Evolutionary conservation across 2,329 filamentous ascomycete species (phyloP).

Genomic region (Botrytis elliptica): DNA sequence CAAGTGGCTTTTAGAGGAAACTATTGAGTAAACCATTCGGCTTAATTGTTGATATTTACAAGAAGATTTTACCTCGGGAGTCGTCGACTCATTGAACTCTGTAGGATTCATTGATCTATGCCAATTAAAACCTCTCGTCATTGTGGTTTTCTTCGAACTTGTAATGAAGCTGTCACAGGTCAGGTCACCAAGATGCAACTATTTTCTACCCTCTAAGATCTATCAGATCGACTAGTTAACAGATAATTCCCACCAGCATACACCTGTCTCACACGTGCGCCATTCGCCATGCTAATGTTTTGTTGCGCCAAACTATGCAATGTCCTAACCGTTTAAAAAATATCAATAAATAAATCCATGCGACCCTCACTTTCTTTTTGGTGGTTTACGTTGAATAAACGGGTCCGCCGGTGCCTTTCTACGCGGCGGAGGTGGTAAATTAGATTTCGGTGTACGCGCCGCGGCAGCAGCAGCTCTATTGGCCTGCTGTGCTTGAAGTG

Average conservation of each 20-base stretch:
- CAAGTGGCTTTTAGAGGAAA: background rate
- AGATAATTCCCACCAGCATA: background rate
- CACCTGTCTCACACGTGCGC: slow-evolving; percentile 8
- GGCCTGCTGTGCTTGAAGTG: slow-evolving; percentile 21
- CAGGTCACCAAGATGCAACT: slow-evolving; percentile 12
- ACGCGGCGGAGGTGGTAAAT: slow-evolving; percentile 22
- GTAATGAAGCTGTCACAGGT: slow-evolving; percentile 3
- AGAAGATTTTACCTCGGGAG: background rate
- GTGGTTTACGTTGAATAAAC: slow-evolving; percentile 28
- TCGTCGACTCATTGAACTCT: background rate
- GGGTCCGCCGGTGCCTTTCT: slow-evolving; percentile 28
- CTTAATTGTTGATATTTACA: background rate
- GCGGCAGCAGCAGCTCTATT: slow-evolving; percentile 18
- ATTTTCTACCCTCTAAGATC: slow-evolving; percentile 14
- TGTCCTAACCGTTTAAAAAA: background rate
- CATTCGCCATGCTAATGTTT: slow-evolving; percentile 9
- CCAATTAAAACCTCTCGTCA: background rate
- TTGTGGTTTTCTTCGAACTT: background rate
- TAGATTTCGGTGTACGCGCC: slow-evolving; percentile 8
- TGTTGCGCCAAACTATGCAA: background rate
- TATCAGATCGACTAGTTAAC: slow-evolving; percentile 1
- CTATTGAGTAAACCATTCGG: background rate
- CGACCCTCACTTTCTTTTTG: slow-evolving; percentile 11
- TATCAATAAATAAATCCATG: slow-evolving; percentile 1
- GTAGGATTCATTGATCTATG: background rate